Evolutionary conservation across 495 filamentous ascomycete species (phyloP).

Genomic region (Trichoderma asperelloides): DNA sequence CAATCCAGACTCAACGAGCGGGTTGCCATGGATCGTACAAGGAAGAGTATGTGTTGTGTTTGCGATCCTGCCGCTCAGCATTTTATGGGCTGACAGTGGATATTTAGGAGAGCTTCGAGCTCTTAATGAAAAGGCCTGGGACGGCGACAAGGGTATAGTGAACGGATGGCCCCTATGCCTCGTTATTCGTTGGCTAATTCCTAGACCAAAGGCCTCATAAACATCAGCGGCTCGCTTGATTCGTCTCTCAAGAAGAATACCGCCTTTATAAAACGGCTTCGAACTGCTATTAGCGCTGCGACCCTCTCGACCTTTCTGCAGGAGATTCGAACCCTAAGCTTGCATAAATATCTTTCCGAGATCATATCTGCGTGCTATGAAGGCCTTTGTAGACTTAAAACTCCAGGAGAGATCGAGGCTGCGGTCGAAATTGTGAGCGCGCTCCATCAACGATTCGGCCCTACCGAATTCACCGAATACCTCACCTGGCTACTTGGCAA

Average conservation of each 20-base stretch:
- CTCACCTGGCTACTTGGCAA: conserved; percentile 90
- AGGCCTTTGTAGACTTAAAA: conserved; percentile 85
- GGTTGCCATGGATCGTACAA: conserved; percentile 67
- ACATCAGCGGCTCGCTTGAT: conserved; percentile 73
- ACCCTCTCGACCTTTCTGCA: conserved; percentile 75
- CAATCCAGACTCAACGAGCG: conserved; percentile 10
- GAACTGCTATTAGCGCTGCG: conserved; percentile 75
- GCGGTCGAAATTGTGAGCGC: conserved; percentile 90
- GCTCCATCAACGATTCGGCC: conserved; percentile 91
- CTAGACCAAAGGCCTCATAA: conserved; percentile 31
- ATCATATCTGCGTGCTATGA: conserved; percentile 98
- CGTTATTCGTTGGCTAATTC: neutral
- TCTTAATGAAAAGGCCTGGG: conserved; percentile 79
- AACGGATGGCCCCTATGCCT: neutral
- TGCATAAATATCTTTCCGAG: conserved; percentile 96
- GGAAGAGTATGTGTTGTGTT: conserved; percentile 56
- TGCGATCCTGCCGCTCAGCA: neutral
- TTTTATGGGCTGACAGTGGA: neutral
- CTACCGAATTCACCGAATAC: conserved; percentile 80
- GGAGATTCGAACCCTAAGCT: conserved; percentile 83
- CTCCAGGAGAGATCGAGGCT: conserved; percentile 78
- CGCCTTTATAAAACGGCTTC: conserved; percentile 93
- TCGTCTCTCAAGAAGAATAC: conserved; percentile 99
- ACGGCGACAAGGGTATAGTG: conserved; percentile 68
- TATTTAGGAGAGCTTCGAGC: conserved; percentile 74